A percentile compares a stretch with the other conserved stretches of the same genome.
Evolutionary conservation across 2,329 filamentous ascomycete species (phyloP).

Genomic region (Exophiala spinifera): DNA sequence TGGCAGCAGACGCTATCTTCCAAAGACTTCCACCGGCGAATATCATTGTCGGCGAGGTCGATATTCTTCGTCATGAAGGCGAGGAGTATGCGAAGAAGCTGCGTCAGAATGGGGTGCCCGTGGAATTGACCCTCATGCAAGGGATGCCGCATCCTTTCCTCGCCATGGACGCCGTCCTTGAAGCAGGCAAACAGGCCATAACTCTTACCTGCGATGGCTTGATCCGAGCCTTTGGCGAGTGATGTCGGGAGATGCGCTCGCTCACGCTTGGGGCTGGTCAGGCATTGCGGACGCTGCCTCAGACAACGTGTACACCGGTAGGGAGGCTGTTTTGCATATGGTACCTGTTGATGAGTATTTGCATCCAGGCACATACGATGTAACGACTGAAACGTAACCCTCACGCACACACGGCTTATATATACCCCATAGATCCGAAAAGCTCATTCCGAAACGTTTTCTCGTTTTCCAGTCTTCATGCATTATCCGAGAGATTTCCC

Average conservation of each 20-base stretch:
- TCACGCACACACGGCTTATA: no score
- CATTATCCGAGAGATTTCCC: no score
- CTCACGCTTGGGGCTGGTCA: no score
- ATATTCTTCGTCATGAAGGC: constrained; percentile 56
- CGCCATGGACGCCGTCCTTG: constrained; percentile 55
- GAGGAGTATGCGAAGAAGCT: constrained; percentile 52
- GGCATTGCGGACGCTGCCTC: not conserved
- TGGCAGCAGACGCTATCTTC: constrained; percentile 51
- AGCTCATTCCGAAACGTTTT: no score
- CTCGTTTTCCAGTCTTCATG: no score
- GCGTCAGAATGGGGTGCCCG: constrained; percentile 45
- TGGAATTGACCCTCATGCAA: constrained; percentile 50
- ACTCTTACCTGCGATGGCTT: constrained; percentile 41
- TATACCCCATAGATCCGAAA: no score
- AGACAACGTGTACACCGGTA: not conserved
- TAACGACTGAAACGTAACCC: no score
- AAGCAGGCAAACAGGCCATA: constrained; percentile 52
- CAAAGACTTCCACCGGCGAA: constrained; percentile 49
- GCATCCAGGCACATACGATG: no score
- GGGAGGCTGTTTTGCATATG: no score
- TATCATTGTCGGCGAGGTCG: constrained; percentile 55
- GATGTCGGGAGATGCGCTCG: not conserved
- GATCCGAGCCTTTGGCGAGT: constrained; percentile 9
- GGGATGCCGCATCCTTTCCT: constrained; percentile 59
- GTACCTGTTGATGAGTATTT: no score